These are phyloP conservation scores for Chlorella sp. DNA, from an alignment of 139 green algal genomes.

Conservation along the genomic window DNA sequence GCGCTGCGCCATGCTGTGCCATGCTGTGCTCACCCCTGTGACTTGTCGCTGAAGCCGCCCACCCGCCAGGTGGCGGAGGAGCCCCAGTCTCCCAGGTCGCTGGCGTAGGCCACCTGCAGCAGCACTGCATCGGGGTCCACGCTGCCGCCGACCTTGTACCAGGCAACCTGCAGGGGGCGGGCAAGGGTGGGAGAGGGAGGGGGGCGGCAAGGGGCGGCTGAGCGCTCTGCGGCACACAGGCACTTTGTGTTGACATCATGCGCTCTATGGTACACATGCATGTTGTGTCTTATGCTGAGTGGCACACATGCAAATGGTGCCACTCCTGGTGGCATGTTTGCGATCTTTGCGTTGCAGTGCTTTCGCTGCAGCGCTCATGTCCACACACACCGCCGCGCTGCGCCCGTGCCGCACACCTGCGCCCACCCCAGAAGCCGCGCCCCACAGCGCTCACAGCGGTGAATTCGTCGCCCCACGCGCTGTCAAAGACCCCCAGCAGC, in stretches of 20 bases:
- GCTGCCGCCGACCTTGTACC: neutral
- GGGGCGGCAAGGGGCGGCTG: neutral
- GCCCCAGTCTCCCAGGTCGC: neutral
- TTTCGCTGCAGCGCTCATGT: too few species aligned
- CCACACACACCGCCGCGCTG: neutral
- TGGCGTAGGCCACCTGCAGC: conserved; percentile 6
- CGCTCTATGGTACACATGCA: too few species aligned
- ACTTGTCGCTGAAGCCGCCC: neutral
- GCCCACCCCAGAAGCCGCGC: neutral
- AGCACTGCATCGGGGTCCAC: neutral
- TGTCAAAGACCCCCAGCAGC: neutral
- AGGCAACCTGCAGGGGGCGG: neutral
- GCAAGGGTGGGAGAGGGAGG: neutral
- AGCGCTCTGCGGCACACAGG: too few species aligned
- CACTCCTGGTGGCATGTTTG: too few species aligned
- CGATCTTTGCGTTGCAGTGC: too few species aligned
- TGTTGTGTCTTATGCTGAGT: too few species aligned
- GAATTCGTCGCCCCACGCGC: conserved; percentile 23
- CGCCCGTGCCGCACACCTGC: neutral
- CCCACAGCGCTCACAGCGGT: neutral
- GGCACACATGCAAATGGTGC: neutral
- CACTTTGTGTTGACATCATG: too few species aligned
- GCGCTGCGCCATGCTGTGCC: neutral
- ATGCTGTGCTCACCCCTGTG: neutral
- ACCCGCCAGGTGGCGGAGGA: neutral